A percentile compares a stretch with the other conserved stretches of the same genome.
Evolutionary conservation across 768 basidiomycete genomes (phyloP).

Genomic region (Calocera viscosa): DNA sequence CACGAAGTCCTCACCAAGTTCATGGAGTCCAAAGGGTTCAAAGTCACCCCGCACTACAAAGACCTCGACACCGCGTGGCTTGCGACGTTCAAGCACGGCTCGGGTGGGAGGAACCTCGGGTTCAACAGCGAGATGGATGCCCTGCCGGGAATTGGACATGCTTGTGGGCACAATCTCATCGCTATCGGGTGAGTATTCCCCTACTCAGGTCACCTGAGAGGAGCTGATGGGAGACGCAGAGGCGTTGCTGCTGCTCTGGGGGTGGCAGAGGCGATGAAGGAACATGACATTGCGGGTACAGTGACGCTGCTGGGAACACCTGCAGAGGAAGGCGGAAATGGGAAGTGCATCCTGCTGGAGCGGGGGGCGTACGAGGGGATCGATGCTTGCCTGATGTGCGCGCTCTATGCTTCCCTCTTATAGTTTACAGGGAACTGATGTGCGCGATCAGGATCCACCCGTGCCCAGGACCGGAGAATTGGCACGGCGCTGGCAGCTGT

Average conservation of each 20-base stretch:
- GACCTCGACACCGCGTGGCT: constrained; percentile 60
- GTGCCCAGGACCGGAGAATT: constrained; percentile 59
- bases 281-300: constrained; percentile 51
- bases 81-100: constrained; percentile 51
- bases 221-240: constrained; percentile 13
- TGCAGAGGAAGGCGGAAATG: constrained; percentile 29
- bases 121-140: constrained; percentile 77
- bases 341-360: constrained; percentile 18
- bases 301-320: constrained; percentile 67
- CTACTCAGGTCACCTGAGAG: constrained; percentile 14
- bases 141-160: constrained; percentile 31
- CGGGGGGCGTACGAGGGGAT: constrained; percentile 20
- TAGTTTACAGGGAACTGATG: background rate
- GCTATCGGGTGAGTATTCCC: constrained; percentile 39
- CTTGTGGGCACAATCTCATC: constrained; percentile 72
- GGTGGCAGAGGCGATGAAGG: constrained; percentile 49
- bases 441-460: constrained; percentile 56
- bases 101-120: constrained; percentile 57
- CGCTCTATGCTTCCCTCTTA: background rate
- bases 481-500: constrained; percentile 50
- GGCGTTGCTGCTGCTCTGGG: constrained; percentile 63
- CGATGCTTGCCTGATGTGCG: constrained; percentile 11
- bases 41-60: constrained; percentile 46
- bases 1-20: constrained; percentile 59
- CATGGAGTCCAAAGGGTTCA: constrained; percentile 53